These are phyloP conservation scores for Ophiostoma sp. DNA, from an alignment of 2,329 filamentous ascomycete species.

Conservation along the genomic window DNA sequence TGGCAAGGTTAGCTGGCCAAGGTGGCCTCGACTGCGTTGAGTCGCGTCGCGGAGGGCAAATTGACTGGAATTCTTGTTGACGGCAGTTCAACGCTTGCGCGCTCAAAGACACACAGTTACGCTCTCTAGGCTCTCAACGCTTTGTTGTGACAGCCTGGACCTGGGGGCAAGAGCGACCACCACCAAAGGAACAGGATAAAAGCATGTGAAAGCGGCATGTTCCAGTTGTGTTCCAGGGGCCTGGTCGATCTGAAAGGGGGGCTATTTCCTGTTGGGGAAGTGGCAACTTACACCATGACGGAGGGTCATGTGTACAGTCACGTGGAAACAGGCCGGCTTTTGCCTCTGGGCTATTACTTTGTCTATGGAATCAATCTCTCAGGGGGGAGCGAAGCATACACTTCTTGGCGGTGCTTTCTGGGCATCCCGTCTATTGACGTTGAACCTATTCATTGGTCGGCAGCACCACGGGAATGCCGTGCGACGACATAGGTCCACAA, in stretches of 20 bases:
- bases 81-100: neutral
- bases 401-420: neutral
- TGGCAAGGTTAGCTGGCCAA: neutral
- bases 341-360: neutral
- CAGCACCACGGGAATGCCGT: neutral
- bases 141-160: conserved; percentile 1
- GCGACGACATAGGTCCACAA: neutral
- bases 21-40: neutral
- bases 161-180: conserved; percentile 3
- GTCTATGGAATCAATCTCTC: neutral
- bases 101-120: neutral
- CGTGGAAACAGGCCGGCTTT: neutral
- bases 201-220: conserved; percentile 19
- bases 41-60: neutral
- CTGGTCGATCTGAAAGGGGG: neutral
- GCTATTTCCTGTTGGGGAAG: conserved; percentile 8
- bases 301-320: neutral
- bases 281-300: neutral
- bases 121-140: neutral
- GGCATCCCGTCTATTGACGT: neutral
- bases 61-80: neutral
- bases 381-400: too few relatives aligned
- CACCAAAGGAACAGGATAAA: neutral
- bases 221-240: conserved; percentile 6
- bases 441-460: too few relatives aligned